Percentiles rank a stretch among this genome's conserved stretches.
phyloP scores from a whole-genome alignment of 495 filamentous ascomycete genomes.

The Podospora pseudocomata region DNA sequence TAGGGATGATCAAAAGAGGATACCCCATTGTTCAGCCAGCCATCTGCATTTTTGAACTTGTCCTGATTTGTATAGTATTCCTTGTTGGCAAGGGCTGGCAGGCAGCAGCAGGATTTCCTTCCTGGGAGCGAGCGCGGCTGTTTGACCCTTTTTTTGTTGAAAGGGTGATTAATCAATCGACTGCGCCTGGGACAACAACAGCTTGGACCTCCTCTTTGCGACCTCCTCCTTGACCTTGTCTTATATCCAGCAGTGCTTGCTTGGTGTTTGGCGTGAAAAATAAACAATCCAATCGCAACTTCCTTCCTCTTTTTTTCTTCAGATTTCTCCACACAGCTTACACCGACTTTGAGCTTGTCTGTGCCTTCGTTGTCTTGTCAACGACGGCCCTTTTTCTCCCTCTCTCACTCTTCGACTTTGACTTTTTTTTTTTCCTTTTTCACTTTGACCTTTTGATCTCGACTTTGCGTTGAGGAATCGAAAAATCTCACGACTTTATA shows the following conservation, averaged over 20 bases:
- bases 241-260: background rate
- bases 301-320: background rate
- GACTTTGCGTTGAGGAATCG: background rate
- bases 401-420: background rate
- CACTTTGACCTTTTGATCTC: background rate
- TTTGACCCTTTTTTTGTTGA: background rate
- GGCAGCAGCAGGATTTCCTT: background rate
- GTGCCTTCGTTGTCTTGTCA: background rate
- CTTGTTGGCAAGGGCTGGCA: slow-evolving; percentile 14
- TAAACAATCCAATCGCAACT: background rate
- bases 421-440: background rate
- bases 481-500: background rate
- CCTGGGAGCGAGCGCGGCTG: background rate
- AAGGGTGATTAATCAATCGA: background rate
- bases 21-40: slow-evolving; percentile 11
- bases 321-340: background rate
- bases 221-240: background rate
- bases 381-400: background rate
- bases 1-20: background rate
- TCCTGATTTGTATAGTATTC: slow-evolving; percentile 2
- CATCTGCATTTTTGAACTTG: slow-evolving; percentile 10
- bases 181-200: background rate
- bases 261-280: background rate
- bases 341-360: background rate
- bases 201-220: background rate